Evolutionary conservation across 306 rosid species (phyloP).

Genomic region (Lathyrus sativus): DNA sequence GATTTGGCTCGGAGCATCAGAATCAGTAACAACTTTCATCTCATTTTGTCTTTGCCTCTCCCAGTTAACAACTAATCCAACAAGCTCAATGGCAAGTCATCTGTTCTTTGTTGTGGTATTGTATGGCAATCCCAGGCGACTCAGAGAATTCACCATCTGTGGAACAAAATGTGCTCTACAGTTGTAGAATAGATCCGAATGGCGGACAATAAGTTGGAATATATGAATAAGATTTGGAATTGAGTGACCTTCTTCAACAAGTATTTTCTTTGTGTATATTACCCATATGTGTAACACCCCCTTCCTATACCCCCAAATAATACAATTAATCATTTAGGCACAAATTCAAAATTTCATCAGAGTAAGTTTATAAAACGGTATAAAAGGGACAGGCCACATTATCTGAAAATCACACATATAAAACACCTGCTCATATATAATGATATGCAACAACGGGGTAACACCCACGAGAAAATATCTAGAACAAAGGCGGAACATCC

Average conservation of each 20-base stretch:
- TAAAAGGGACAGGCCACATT: too few relatives aligned
- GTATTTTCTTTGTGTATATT: slow-evolving; percentile 88
- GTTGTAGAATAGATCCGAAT: slow-evolving; percentile 96
- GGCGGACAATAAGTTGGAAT: slow-evolving; percentile 98
- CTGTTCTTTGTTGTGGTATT: slow-evolving; percentile 94
- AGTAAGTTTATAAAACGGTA: too few relatives aligned
- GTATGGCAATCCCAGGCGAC: slow-evolving; percentile 95
- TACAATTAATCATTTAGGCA: too few relatives aligned
- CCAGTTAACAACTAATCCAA: slow-evolving; percentile 99
- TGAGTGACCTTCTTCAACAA: slow-evolving; percentile 99
- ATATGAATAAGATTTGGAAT: slow-evolving; percentile 97
- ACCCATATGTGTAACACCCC: too few relatives aligned
- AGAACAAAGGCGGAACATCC: too few relatives aligned
- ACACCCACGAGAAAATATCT: too few relatives aligned
- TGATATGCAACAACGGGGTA: too few relatives aligned
- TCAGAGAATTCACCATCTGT: slow-evolving; percentile 98
- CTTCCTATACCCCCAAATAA: too few relatives aligned
- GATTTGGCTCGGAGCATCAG: slow-evolving; percentile 67
- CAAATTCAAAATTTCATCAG: too few relatives aligned
- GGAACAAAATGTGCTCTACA: slow-evolving; percentile 99
- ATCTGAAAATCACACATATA: too few relatives aligned
- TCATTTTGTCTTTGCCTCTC: slow-evolving; percentile 95
- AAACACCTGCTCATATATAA: too few relatives aligned
- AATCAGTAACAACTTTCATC: slow-evolving; percentile 73
- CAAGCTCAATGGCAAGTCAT: slow-evolving; percentile 98